phyloP scores from a whole-genome alignment of 306 rosid genomes.

The Echinosophora koreensis region DNA sequence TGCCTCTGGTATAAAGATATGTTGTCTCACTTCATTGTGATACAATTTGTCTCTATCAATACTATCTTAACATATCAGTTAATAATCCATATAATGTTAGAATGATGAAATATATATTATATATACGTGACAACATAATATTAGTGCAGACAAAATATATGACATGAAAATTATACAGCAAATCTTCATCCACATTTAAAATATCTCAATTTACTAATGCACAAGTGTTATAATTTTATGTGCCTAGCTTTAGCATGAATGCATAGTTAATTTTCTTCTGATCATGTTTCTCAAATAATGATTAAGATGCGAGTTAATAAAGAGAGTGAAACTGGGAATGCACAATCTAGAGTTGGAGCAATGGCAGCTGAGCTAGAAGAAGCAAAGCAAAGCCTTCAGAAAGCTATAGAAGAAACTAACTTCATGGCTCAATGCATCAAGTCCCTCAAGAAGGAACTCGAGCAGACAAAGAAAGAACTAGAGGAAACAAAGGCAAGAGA shows the following conservation, averaged over 20 bases:
- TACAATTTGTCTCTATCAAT: too few relatives aligned
- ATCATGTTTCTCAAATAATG: conserved; percentile 17
- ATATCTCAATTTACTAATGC: background rate
- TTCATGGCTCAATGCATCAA: conserved; percentile 56
- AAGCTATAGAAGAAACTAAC: conserved; percentile 72
- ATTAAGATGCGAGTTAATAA: conserved; percentile 62
- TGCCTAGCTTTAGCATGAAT: too few relatives aligned
- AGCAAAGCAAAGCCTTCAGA: conserved; percentile 65
- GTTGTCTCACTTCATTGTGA: too few relatives aligned
- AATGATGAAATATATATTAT: too few relatives aligned
- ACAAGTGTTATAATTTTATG: background rate
- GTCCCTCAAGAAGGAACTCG: conserved; percentile 73
- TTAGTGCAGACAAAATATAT: too few relatives aligned
- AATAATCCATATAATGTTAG: too few relatives aligned
- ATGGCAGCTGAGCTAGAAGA: conserved; percentile 68
- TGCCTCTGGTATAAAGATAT: background rate
- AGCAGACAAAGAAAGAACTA: conserved; percentile 68
- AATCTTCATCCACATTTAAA: background rate
- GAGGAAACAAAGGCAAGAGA: conserved; percentile 65
- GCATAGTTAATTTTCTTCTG: background rate
- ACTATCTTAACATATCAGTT: too few relatives aligned
- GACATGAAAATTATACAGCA: too few relatives aligned
- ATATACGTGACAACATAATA: too few relatives aligned
- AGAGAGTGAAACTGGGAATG: conserved; percentile 51
- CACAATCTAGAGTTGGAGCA: conserved; percentile 53